A percentile compares a stretch with the other conserved stretches of the same genome.
Evolutionary conservation across 169 alveolate species (phyloP).

Genomic region (Plasmodium inui): DNA sequence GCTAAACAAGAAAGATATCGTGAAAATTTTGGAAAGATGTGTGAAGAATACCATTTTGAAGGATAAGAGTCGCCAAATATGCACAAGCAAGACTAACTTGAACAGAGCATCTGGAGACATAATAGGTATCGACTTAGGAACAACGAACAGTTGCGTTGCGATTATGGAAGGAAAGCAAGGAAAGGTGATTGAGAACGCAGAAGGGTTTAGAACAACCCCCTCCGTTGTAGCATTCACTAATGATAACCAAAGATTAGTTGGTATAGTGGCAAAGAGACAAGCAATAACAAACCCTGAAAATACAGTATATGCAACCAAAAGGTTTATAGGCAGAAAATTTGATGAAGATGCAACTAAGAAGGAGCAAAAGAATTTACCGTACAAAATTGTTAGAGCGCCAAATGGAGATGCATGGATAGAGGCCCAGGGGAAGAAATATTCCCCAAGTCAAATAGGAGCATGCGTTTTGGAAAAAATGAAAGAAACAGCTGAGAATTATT

Average conservation of each 20-base stretch:
- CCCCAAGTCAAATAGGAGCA: constrained; percentile 98
- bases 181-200: constrained; percentile 97
- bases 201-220: constrained; percentile 98
- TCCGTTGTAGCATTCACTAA: constrained; percentile 97
- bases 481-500: constrained; percentile 97
- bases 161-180: constrained; percentile 98
- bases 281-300: constrained; percentile 98
- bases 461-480: constrained; percentile 95
- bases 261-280: constrained; percentile 97
- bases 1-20: constrained; percentile 25
- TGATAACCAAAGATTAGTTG: constrained; percentile 97
- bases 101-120: constrained; percentile 88
- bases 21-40: constrained; percentile 51
- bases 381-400: constrained; percentile 95
- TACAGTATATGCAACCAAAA: constrained; percentile 96
- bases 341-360: constrained; percentile 97
- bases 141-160: constrained; percentile 99
- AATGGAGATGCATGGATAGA: constrained; percentile 99
- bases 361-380: constrained; percentile 96
- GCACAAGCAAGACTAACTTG: constrained; percentile 51
- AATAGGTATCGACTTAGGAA: constrained; percentile 99
- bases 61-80: constrained; percentile 20
- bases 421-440: constrained; percentile 95
- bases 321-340: constrained; percentile 96
- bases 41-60: constrained; percentile 41